These are phyloP conservation scores for Malania oleifera DNA, from an alignment of 164 flowering plant species.

Conservation along the genomic window DNA sequence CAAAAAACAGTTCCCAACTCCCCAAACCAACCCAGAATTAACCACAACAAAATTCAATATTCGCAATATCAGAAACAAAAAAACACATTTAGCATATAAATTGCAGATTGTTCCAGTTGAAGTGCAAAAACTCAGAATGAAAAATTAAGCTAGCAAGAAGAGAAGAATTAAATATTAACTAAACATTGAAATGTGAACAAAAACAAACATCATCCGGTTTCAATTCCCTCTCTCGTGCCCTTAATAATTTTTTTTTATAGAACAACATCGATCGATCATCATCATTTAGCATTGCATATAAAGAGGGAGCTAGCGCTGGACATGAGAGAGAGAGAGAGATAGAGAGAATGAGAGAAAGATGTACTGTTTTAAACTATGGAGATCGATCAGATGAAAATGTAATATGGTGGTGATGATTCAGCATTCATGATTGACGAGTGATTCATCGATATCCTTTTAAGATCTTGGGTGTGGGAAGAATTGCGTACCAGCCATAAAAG, in stretches of 20 bases:
- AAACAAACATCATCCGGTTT: slow-evolving; percentile 6
- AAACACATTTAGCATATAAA: too few species aligned
- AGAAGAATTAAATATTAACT: neutral
- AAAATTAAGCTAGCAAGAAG: too few species aligned
- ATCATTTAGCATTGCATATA: neutral
- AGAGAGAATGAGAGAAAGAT: too few species aligned
- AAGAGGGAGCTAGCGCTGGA: neutral
- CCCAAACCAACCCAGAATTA: neutral
- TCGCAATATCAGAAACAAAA: too few species aligned
- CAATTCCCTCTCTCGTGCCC: slow-evolving; percentile 1
- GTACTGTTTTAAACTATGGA: too few species aligned
- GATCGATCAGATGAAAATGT: too few species aligned
- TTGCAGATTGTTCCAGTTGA: too few species aligned
- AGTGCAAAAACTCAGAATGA: too few species aligned
- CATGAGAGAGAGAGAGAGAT: neutral
- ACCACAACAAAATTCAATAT: neutral
- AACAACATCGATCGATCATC: slow-evolving; percentile 9
- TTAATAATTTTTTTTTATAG: neutral
- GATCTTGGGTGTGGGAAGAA: slow-evolving; percentile 61
- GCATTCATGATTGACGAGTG: too few species aligned
- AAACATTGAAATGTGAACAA: slow-evolving; percentile 11
- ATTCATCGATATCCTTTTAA: slow-evolving; percentile 20
- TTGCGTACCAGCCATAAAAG: slow-evolving; percentile 61
- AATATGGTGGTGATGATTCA: too few species aligned
- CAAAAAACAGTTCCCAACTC: slow-evolving; percentile 25